Base-by-base conservation (phyloP, 148 eudicot species). In the Fagopyrum tataricum region DNA sequence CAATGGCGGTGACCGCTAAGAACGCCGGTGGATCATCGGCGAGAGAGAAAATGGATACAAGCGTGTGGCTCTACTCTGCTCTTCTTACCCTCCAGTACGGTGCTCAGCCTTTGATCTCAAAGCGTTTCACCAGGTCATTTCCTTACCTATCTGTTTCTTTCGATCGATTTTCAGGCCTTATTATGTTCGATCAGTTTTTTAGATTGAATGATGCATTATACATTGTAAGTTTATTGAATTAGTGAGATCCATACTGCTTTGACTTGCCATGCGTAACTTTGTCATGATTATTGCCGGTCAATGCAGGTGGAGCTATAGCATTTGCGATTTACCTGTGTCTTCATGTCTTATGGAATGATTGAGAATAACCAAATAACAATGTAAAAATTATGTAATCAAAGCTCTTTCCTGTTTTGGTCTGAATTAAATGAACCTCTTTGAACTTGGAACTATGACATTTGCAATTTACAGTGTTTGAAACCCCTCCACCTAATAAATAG, bases 61-160 rank as follows among this genome's bases (percentile, higher is more conserved):
- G 79, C 24, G 82, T 88, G 12, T 83, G 83, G 86, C 70, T 88
- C 39, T 90, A 78, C 76, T 90, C 91, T 6, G 79, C 84, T 71
- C 77, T 90, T 17, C 89, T 90, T 64, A 85, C 92, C 15, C 76
- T 90, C 40, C 96, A 88, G 77, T 90, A 86, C 74, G 96, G 92
- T 8, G 86, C 85, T 75, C 96, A 90, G 72, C 96, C 96, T 59
- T 78, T 90, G 76, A 90, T 88, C 82, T 86, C 96, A 75, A 90
- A 90, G 61, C 96, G 96, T 42, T 90, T 79, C 89, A 78, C 67
- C 79, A 70, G 90, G 96, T 90, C 56, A 31, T 7, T 24, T 14
- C 40, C 40, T 39, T 37, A 4, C 37, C 6, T 5, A 11, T 44
- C 61, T 37, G 9, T 40, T 7, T 13, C 17, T 66, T 18, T 37